Evolutionary conservation across 2,329 filamentous ascomycete species (phyloP).

Genomic region (Apiospora kogelbergensis): DNA sequence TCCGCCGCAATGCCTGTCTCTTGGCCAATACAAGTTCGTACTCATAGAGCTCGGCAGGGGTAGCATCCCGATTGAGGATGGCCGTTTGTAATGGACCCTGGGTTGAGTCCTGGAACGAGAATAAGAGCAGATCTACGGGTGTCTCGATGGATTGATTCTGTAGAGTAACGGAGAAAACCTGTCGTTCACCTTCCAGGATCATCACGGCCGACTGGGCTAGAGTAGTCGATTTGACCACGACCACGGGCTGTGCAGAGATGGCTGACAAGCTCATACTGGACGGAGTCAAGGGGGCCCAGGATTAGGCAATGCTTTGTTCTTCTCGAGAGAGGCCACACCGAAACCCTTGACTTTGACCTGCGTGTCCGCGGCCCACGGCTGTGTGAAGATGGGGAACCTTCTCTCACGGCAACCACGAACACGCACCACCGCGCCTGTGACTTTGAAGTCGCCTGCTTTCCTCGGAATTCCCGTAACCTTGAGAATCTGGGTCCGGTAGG

Average conservation of each 20-base stretch:
- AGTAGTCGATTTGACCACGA: conserved; percentile 74
- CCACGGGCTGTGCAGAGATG: conserved; percentile 74
- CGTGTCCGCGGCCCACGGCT: conserved; percentile 70
- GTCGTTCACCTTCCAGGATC: conserved; percentile 87
- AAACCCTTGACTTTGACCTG: conserved; percentile 76
- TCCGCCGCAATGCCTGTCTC: conserved; percentile 65
- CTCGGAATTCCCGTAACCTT: conserved; percentile 69
- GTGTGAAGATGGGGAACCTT: conserved; percentile 78
- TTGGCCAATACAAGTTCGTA: conserved; percentile 77
- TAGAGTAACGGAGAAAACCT: conserved; percentile 74
- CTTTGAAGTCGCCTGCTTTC: conserved; percentile 64
- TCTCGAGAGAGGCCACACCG: conserved; percentile 61
- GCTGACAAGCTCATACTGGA: conserved; percentile 66
- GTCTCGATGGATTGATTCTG: conserved; percentile 72
- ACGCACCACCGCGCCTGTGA: conserved; percentile 78
- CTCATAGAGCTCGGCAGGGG: conserved; percentile 79
- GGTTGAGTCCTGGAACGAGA: conserved; percentile 88
- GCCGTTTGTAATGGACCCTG: conserved; percentile 75
- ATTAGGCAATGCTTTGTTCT: conserved; percentile 39
- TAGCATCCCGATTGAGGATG: conserved; percentile 73
- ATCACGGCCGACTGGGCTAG: conserved; percentile 84
- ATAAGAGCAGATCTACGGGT: conserved; percentile 78
- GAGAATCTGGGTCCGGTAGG: conserved; percentile 80
- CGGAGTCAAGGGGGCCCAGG: conserved; percentile 44
- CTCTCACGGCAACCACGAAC: conserved; percentile 80